Evolutionary conservation across 495 filamentous ascomycete species (phyloP).

Genomic region (Penicillium bialowiezense): DNA sequence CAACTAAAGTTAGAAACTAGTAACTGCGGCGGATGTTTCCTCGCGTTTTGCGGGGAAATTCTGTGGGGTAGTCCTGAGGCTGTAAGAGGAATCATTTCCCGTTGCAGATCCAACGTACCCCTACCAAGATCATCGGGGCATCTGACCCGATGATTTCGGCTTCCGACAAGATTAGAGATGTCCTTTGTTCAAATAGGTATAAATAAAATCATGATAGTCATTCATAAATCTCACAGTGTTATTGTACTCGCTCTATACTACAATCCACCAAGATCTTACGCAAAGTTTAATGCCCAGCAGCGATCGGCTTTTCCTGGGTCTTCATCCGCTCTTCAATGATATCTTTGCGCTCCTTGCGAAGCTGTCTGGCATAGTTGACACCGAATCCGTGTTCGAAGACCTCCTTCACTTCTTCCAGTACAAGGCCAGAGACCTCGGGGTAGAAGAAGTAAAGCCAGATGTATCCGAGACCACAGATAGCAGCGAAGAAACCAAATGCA

Average conservation of each 20-base stretch:
- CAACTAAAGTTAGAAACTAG: no score
- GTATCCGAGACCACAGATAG: slow-evolving; percentile 45
- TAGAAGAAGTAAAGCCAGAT: slow-evolving; percentile 48
- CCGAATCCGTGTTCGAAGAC: slow-evolving; percentile 42
- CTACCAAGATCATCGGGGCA: no score
- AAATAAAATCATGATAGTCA: background rate
- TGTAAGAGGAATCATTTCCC: background rate
- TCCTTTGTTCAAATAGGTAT: no score
- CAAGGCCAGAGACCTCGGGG: slow-evolving; percentile 48
- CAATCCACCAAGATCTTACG: background rate
- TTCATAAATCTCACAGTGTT: background rate
- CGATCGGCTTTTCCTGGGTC: background rate
- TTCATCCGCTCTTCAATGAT: slow-evolving; percentile 1
- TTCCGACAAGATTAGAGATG: no score
- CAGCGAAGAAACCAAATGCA: slow-evolving; percentile 53
- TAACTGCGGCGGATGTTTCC: slow-evolving; percentile 1
- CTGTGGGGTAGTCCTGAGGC: background rate
- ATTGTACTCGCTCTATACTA: background rate
- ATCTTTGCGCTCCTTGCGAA: slow-evolving; percentile 22
- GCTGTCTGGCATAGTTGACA: slow-evolving; percentile 32
- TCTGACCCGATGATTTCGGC: no score
- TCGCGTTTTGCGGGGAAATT: background rate
- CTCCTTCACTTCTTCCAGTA: slow-evolving; percentile 48
- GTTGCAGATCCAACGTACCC: background rate
- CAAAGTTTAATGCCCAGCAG: background rate